Base-by-base conservation (phyloP, 768 basidiomycete genomes). In the Collybia mongolica region DNA sequence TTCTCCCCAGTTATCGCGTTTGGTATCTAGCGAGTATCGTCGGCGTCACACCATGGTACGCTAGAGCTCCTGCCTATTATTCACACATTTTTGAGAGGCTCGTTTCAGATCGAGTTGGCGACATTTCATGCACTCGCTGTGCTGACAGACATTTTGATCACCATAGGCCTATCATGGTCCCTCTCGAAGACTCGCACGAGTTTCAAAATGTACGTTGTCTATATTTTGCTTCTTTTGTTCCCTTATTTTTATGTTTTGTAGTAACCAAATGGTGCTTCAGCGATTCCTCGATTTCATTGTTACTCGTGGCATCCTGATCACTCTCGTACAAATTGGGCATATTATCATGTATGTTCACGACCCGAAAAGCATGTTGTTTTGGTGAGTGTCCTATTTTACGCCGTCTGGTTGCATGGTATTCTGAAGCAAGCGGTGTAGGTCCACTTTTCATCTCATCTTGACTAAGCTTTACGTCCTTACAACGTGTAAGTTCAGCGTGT, bases 281-380 rank as follows among this genome's bases (percentile, higher is more conserved):
- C 43, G 48, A 14, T 41, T 57, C 7, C 12, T 57, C 9, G 17
- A 52, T 0, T 54, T 54, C 28, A 29, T 40, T 3, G 18, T 51
- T 11, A 49, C 53, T 6, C 53, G 53, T 15, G 56, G 56, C 11
- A 48, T 52, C 18, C 23, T 54, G 0, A 28, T 57, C 28, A 29
- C 38, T 6, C 2, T 49, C 5, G 22, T 39, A 9, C 56, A 57
- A 26, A 28, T 57, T 18, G 56, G 29, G 18, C 56, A 54, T 19
- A 45, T 54, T 9, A 24, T 44, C 3, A 54, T 52, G 48, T 57
- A 45, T 39, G 20, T 57, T n/a, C 2, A 32, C 3, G 32, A 32
- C 11, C 32, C 32, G 14, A 32, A 32, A 32, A 32, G 11, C 11
- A 32, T 32, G 32, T 32, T 32, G 32, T 32, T 32, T 14, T 32